These are phyloP conservation scores for Botrytis squamosa DNA, from an alignment of 2,329 filamentous ascomycete genomes.

Conservation along the genomic window DNA sequence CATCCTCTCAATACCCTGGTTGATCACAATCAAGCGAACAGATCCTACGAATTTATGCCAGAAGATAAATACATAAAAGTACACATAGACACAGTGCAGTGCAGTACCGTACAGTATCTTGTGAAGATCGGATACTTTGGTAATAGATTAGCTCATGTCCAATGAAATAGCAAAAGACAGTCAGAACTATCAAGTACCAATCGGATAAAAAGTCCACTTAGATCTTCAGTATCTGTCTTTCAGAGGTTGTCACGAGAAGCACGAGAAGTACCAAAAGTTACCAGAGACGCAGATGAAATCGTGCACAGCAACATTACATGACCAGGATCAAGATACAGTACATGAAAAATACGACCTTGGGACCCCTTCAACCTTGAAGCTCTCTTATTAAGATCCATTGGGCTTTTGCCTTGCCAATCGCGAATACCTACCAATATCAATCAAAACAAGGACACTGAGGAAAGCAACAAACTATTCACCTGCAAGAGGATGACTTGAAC, in stretches of 20 bases:
- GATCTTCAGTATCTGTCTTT: neutral
- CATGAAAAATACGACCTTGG: conserved; percentile 1
- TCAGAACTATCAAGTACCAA: neutral
- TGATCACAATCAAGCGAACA: conserved; percentile 8
- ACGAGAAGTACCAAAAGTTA: conserved; percentile 4
- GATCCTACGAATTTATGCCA: neutral
- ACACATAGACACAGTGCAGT: neutral
- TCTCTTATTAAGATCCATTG: neutral
- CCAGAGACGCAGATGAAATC: conserved; percentile 11
- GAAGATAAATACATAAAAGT: neutral
- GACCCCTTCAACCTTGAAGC: neutral
- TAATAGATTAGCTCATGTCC: neutral
- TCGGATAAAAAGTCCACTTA: neutral
- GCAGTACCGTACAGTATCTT: neutral
- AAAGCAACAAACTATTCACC: neutral
- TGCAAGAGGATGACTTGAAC: neutral
- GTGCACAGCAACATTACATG: conserved; percentile 7
- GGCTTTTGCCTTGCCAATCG: neutral
- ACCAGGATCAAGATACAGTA: conserved; percentile 1
- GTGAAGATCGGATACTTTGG: neutral
- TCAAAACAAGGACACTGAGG: too few relatives aligned
- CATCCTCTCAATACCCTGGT: conserved; percentile 1
- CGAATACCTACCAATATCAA: neutral
- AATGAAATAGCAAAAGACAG: neutral
- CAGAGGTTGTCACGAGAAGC: conserved; percentile 1